Percentiles rank a stretch among this genome's conserved stretches.
phyloP scores from a whole-genome alignment of 148 eudicot genomes.

The Polygonum aviculare region DNA sequence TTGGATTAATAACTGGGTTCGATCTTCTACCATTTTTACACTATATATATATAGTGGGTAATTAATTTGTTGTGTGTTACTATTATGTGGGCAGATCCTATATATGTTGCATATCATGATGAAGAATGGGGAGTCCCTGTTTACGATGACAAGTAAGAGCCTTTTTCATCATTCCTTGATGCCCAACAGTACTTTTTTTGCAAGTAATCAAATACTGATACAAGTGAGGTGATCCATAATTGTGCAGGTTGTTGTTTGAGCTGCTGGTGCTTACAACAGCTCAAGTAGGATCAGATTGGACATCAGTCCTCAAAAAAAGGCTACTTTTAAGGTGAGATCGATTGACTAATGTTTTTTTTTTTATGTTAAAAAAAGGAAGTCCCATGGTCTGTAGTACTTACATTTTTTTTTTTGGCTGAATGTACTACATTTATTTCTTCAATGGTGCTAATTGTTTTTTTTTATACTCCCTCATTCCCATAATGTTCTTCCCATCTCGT shows the following conservation, averaged over 20 bases:
- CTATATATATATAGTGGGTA: too few species aligned
- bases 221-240: neutral
- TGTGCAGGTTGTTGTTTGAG: slow-evolving; percentile 55
- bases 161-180: neutral
- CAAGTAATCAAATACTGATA: neutral
- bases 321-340: slow-evolving; percentile 41
- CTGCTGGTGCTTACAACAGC: slow-evolving; percentile 65
- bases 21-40: neutral
- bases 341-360: too few species aligned
- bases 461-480: too few species aligned
- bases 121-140: slow-evolving; percentile 74
- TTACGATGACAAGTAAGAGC: slow-evolving; percentile 49
- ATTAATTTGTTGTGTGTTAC: neutral
- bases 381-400: too few species aligned
- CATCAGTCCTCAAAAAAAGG: slow-evolving; percentile 66
- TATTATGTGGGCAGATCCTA: slow-evolving; percentile 33
- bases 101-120: slow-evolving; percentile 60
- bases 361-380: too few species aligned
- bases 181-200: neutral
- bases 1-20: too few species aligned
- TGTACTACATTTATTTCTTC: too few species aligned
- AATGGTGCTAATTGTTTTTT: too few species aligned
- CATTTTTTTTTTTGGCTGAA: too few species aligned
- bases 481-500: too few species aligned
- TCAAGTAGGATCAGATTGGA: slow-evolving; percentile 91